Base-by-base conservation (phyloP, 1,139 yeast genomes). In the Geotrichum klebahnii region DNA sequence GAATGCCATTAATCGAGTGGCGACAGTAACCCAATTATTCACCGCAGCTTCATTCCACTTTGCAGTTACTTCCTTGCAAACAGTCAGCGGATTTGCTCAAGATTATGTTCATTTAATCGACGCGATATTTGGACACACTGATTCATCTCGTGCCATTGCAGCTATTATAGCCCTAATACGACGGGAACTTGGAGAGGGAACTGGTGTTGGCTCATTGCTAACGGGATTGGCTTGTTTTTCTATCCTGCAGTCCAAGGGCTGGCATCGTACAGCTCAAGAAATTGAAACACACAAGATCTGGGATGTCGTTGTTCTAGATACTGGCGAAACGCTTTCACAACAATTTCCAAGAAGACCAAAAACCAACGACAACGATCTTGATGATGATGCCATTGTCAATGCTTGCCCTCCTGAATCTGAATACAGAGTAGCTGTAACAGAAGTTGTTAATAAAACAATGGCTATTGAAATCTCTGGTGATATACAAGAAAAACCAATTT, bases 291-390 rank as follows among this genome's bases (percentile, higher is more conserved):
- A 58, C 14, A 59, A 59, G 12, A 48, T 66, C n/a, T 66, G 69
- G 69, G 68, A 66, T 44, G 68, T 65, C 16, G 63, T 64, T 3
- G 67, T 65, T 3, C 55, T 65, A 12, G 68, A 65, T 20, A 57
- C 61, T 1, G 69, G 69, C 10, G 67, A 63, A 43, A 60, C 65
- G 2, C 50, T 64, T 1, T 59, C 64, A 1, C 61, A 61, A 23
- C 65, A 62, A 51, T 53, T 62, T 36, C 61, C 62, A 8, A 54
- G 50, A n/a, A 50, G 46, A 8, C 53, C 55, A 17, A 54, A 53
- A 9, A 46, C 55, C n/a, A 40, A 50, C 14, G 23, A 20, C 3
- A 36, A 34, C 29, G 50, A 47, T 16, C 41, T 58, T 29, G 59
- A 60, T 35, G 64, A 62, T 16, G 64, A 57, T 4, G 49, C 54